phyloP scores from a whole-genome alignment of 2,329 filamentous ascomycete species.

The Calonectria leucothoes region DNA sequence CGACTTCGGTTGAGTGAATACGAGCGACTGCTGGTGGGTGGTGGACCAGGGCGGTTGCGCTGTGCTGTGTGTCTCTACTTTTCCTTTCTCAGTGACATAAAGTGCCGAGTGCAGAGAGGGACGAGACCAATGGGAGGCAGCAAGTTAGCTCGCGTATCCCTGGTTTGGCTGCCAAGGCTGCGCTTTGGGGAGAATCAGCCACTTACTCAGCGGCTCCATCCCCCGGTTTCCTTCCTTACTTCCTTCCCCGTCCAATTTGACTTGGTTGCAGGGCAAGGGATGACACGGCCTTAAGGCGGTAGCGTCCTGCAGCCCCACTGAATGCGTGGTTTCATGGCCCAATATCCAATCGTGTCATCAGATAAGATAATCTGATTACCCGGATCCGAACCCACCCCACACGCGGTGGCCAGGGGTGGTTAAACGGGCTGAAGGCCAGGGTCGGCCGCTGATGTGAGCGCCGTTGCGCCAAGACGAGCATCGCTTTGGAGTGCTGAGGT shows the following conservation, averaged over 20 bases:
- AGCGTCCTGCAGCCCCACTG: background rate
- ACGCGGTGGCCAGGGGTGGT: background rate
- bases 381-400: background rate
- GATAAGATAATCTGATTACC: constrained; percentile 3
- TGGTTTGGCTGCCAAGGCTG: background rate
- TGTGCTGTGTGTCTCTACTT: background rate
- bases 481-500: background rate
- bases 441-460: constrained; percentile 3
- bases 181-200: background rate
- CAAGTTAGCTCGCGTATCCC: background rate
- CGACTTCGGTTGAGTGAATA: background rate
- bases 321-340: background rate
- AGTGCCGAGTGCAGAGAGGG: background rate
- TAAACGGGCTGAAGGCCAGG: constrained; percentile 3
- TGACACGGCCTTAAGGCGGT: background rate
- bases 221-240: too few species aligned
- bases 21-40: background rate
- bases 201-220: too few species aligned
- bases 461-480: background rate
- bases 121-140: background rate
- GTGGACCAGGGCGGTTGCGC: background rate
- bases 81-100: background rate
- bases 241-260: background rate
- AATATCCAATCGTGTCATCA: background rate
- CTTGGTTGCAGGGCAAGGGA: background rate